These are phyloP conservation scores for Pythium utonaiense DNA, from an alignment of 352 stramenopile species.

Conservation along the genomic window DNA sequence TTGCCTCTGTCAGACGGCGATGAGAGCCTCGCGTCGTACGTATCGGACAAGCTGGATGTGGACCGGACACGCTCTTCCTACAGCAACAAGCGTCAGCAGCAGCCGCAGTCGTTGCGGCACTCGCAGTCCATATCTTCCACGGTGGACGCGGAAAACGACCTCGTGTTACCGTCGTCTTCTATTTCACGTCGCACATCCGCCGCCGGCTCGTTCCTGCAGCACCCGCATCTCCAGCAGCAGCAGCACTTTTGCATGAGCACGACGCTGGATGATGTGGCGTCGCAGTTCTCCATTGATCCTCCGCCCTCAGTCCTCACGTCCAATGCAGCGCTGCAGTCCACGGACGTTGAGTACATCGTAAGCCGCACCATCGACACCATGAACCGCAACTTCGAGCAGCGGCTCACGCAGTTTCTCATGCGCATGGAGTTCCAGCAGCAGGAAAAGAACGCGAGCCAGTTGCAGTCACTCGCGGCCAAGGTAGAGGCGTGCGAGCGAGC, in stretches of 20 bases:
- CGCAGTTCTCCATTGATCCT: constrained; percentile 25
- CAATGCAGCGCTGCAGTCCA: constrained; percentile 26
- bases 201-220: background rate
- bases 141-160: constrained; percentile 1
- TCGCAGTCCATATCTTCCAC: background rate
- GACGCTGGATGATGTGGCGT: constrained; percentile 25
- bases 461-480: constrained; percentile 53
- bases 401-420: constrained; percentile 47
- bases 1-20: constrained; percentile 17
- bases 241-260: constrained; percentile 7
- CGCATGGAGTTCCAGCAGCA: constrained; percentile 61
- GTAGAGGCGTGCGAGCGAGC: constrained; percentile 60
- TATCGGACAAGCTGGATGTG: constrained; percentile 11
- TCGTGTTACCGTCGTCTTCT: background rate
- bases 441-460: constrained; percentile 46
- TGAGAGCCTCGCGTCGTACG: constrained; percentile 14
- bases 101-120: background rate
- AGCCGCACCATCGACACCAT: constrained; percentile 63
- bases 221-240: background rate
- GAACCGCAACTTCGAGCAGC: constrained; percentile 64
- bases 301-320: constrained; percentile 6
- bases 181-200: background rate
- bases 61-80: background rate
- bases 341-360: constrained; percentile 62
- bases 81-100: background rate